phyloP scores from a whole-genome alignment of 176 grass and related monocot genomes.

The Juncus inflexus region DNA sequence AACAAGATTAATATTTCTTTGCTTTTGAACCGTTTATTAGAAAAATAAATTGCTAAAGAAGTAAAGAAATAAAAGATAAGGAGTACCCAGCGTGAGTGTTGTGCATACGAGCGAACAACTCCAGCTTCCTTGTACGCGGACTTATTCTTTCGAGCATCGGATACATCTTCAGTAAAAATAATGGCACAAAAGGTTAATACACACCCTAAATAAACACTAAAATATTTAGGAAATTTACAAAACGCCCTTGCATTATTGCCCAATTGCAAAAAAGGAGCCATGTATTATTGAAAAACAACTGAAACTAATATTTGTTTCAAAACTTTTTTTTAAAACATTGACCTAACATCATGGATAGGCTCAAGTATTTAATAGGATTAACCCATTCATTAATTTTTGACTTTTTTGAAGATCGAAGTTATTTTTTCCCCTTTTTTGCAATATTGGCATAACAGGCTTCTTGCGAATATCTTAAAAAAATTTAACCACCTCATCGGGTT shows the following conservation, averaged over 20 bases:
- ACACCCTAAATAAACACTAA: too few relatives aligned
- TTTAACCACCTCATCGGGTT: constrained; percentile 86
- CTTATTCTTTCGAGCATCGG: constrained; percentile 96
- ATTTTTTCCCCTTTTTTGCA: too few relatives aligned
- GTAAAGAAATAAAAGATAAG: neutral
- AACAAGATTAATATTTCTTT: neutral
- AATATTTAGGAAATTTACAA: neutral
- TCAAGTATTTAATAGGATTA: too few relatives aligned
- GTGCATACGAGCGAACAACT: constrained; percentile 98
- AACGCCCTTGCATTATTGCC: too few relatives aligned
- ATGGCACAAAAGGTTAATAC: neutral
- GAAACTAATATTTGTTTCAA: too few relatives aligned
- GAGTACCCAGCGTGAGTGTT: constrained; percentile 86
- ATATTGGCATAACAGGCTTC: too few relatives aligned
- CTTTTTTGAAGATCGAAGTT: too few relatives aligned
- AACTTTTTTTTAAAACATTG: neutral
- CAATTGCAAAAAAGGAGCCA: too few relatives aligned
- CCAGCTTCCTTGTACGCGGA: constrained; percentile 92
- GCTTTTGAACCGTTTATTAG: neutral
- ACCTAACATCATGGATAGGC: too few relatives aligned
- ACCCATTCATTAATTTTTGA: too few relatives aligned
- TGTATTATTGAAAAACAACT: too few relatives aligned
- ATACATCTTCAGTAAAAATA: constrained; percentile 56
- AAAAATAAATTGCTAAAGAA: neutral
- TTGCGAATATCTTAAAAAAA: neutral